Base-by-base conservation (phyloP, 2,329 filamentous ascomycete species). In the Cordyceps fumosorosea region DNA sequence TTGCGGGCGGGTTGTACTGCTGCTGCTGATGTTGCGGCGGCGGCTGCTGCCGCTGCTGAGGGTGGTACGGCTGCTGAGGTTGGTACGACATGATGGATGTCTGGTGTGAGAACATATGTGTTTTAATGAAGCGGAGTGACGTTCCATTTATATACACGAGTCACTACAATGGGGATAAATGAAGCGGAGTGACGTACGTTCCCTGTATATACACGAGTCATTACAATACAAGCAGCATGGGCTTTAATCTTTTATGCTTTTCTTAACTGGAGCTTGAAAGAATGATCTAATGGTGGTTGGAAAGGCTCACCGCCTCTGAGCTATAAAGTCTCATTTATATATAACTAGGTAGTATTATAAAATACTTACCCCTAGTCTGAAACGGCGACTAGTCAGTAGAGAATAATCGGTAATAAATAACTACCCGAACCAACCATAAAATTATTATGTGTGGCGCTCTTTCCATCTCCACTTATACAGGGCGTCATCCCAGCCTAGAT, bases 21-120 rank as follows among this genome's bases (percentile, higher is more conserved):
- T 59, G 60, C 32, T 60, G 59, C 52, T 64, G 59, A 16, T 16
- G 54, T 24, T 50, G 60, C 18, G 16, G 60, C 1, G 47, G 51
- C 10, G 24, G 26, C 42, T 11, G 7, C 52, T 54, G 52, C 34
- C 24, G 59, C 20, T 16, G 54, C 37, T 50, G 60, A 24, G 20
- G 60, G 2, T 54, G 51, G n/a, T 42, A 44, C 26, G 20, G 7
- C 52, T 54, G 52, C 34, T 42, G 52, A 24, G 52, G 34, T 54
- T 54, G 52, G 22, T 54, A 54, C 12, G 34, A 42, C 52, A 54
- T 54, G 52, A 29, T 50, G 24, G 24, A 50, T 29, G 47, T n/a
- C 3, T 54, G 34, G 20, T 54, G 52, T 42, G 20, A 52, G 34
- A 26, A 40, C 16, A 18, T 11, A n/a, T 18, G 11, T 3, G 32